A percentile compares a stretch with the other conserved stretches of the same genome.
Evolutionary conservation across 345 rosid genomes (phyloP).

Genomic region (Euphorbia pulcherrima): DNA sequence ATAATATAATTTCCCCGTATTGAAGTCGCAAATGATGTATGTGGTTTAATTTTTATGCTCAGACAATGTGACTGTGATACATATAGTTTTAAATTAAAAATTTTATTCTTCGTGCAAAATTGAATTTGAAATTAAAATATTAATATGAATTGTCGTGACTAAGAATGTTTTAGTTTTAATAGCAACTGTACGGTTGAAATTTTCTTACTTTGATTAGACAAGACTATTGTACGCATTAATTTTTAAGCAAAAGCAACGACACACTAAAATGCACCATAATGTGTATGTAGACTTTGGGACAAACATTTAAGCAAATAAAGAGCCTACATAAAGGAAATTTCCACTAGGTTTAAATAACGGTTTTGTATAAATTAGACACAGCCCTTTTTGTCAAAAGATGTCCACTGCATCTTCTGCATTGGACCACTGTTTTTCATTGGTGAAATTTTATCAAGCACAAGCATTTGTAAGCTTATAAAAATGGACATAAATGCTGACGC

Average conservation of each 20-base stretch:
- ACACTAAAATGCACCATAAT: neutral
- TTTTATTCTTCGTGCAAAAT: neutral
- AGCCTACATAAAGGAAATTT: neutral
- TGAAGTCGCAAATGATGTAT: too few relatives aligned
- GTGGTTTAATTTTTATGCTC: too few relatives aligned
- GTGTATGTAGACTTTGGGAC: neutral
- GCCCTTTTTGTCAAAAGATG: neutral
- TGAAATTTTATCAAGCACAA: neutral
- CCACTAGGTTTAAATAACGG: neutral
- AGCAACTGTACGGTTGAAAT: neutral
- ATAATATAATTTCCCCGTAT: too few relatives aligned
- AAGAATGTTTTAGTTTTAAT: conserved; percentile 1
- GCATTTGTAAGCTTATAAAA: neutral
- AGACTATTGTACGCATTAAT: neutral
- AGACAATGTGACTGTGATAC: neutral
- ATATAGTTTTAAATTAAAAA: neutral
- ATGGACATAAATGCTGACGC: neutral
- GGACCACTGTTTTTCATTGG: neutral
- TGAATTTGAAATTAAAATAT: neutral
- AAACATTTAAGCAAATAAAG: neutral
- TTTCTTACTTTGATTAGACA: neutral
- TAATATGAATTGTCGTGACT: neutral
- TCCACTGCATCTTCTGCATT: neutral
- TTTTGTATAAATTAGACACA: neutral
- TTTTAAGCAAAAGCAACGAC: neutral